Base-by-base conservation (phyloP, 1,284 basidiomycete species). In the Apiotrichum montevideense region DNA sequence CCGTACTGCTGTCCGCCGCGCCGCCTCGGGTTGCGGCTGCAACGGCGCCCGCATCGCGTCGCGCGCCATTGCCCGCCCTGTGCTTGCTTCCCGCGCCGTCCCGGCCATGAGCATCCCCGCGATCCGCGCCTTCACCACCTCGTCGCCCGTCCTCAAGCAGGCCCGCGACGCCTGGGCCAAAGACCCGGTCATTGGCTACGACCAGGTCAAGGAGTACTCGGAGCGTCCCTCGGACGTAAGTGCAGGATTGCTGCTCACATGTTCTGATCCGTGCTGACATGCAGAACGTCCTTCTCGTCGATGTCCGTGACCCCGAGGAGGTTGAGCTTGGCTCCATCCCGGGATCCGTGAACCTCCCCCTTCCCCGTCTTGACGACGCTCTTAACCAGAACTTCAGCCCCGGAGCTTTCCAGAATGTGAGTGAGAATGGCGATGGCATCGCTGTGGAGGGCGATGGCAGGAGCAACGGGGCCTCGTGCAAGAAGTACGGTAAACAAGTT, bases 311-410 rank as follows among this genome's bases (percentile, higher is more conserved):
- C 75, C 88, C 87, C 3, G 85, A 91, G 64, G 96, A 98, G 76
- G 90, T 94, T 39, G 83, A 87, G 3, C 89, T 95, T 73, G 95
- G 96, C 34, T 88, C 88, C 70, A 97, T 99, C 68, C 96, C 96
- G 3, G 93, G 90, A 10, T 84, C 94, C 5, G 92, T 98, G 67
- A 94, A 95, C 73, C 79, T 99, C 11, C 95, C 96, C 6, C 83
- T 98, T 29, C 88, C 89, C 4, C 81, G 82, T 21, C 82, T 98
- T 53, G 78, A 84, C 43, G 82, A 82, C 46, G 85, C 90, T 6
- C 76, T 98, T 49, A 80, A 84, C 41, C 41, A 59, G 21, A 61
- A 65, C 63, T 77, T 88, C 55, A 75, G 80, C 50, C 76, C 81
- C 2, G 80, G 80, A 14, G 78, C 79, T 21, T 93, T 91, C 79